phyloP scores from a whole-genome alignment of 1,284 basidiomycete species.

The Blastosporella zonata region DNA sequence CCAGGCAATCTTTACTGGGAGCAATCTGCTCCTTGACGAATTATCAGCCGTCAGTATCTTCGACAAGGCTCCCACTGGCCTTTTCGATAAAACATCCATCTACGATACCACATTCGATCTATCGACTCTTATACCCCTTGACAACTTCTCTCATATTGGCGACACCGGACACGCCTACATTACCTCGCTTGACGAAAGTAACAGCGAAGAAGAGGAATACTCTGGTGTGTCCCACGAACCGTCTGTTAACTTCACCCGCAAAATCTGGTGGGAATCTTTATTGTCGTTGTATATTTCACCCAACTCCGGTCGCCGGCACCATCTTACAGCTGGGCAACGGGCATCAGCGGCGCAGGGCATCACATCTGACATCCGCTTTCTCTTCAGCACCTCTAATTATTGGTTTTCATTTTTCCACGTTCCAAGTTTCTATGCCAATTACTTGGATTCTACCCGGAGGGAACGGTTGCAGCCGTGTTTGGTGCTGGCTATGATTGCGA shows the following conservation, averaged over 20 bases:
- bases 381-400: constrained; percentile 63
- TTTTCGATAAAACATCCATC: constrained; percentile 10
- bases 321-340: constrained; percentile 41
- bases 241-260: constrained; percentile 60
- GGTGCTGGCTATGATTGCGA: constrained; percentile 60
- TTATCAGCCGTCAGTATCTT: not conserved
- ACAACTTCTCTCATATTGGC: constrained; percentile 11
- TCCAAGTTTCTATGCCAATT: constrained; percentile 59
- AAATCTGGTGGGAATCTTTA: constrained; percentile 77
- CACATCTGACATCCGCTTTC: constrained; percentile 56
- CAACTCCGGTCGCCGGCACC: constrained; percentile 27
- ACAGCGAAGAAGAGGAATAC: constrained; percentile 30
- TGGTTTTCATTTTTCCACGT: constrained; percentile 74
- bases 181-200: constrained; percentile 34
- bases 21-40: constrained; percentile 1
- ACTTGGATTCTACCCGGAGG: constrained; percentile 52
- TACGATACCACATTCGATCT: constrained; percentile 23
- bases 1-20: constrained; percentile 2
- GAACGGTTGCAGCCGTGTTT: constrained; percentile 64
- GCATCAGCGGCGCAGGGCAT: constrained; percentile 44
- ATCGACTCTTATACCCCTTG: constrained; percentile 18
- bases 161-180: constrained; percentile 23
- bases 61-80: constrained; percentile 7
- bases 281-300: constrained; percentile 51
- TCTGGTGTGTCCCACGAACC: constrained; percentile 43